Evolutionary conservation across 1,284 basidiomycete genomes (phyloP).

Genomic region (Microbotryum silenes-acaulis): DNA sequence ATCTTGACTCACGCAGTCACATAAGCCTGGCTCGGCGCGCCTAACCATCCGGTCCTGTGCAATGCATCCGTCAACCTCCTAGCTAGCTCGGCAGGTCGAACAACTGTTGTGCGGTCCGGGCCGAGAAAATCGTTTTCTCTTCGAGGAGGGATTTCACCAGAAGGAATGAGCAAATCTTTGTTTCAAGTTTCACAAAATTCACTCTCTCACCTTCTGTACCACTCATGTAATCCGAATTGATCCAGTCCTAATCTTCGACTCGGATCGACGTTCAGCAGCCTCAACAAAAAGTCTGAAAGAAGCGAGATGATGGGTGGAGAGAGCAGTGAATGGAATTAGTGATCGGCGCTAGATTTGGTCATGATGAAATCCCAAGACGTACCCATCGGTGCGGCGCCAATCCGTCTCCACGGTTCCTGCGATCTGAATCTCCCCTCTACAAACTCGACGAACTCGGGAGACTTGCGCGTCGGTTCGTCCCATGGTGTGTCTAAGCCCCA

Average conservation of each 20-base stretch:
- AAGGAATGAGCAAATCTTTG: background rate
- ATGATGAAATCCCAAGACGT: background rate
- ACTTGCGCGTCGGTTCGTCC: constrained; percentile 80
- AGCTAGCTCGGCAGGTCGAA: constrained; percentile 2
- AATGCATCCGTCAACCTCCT: constrained; percentile 14
- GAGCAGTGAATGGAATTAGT: background rate
- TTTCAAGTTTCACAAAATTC: background rate
- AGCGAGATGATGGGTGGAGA: background rate
- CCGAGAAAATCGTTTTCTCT: constrained; percentile 26
- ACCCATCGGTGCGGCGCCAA: background rate
- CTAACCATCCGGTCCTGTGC: constrained; percentile 20
- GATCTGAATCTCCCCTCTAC: constrained; percentile 49
- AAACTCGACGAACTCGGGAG: constrained; percentile 72
- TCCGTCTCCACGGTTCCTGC: constrained; percentile 2
- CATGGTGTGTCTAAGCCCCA: constrained; percentile 75
- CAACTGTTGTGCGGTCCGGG: background rate
- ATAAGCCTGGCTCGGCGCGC: constrained; percentile 15
- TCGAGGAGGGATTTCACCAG: background rate
- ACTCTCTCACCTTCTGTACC: constrained; percentile 59
- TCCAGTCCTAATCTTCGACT: constrained; percentile 59
- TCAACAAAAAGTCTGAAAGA: constrained; percentile 56
- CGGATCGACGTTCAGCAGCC: constrained; percentile 69
- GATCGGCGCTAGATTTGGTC: background rate
- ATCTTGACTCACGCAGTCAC: constrained; percentile 13
- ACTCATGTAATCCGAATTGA: constrained; percentile 64